Evolutionary conservation across 108 stramenopile species (phyloP).

Genomic region (Craspedostauros australis): DNA sequence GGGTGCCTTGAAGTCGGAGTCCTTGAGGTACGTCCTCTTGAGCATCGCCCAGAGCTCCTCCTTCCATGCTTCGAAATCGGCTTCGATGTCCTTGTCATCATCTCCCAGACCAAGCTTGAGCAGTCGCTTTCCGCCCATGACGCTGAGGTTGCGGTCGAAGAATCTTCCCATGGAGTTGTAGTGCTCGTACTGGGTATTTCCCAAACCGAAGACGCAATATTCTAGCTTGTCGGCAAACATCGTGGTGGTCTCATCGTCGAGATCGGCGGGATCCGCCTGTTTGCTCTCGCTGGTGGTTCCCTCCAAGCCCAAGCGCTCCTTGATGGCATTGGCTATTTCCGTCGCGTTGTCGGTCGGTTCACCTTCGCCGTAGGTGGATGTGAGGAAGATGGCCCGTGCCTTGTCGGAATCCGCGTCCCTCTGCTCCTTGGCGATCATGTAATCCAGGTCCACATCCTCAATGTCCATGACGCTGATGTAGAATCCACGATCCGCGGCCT

Average conservation of each 20-base stretch:
- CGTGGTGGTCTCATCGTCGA: background rate
- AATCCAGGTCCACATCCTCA: conserved; percentile 77
- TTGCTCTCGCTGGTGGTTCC: conserved; percentile 22
- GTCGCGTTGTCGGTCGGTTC: conserved; percentile 97
- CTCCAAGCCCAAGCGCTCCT: conserved; percentile 12
- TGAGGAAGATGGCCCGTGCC: conserved; percentile 70
- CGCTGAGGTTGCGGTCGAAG: conserved; percentile 61
- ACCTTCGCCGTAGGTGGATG: conserved; percentile 98
- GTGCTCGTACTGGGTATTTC: conserved; percentile 96
- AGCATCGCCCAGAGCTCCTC: conserved; percentile 77
- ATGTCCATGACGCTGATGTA: conserved; percentile 73
- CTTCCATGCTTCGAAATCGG: conserved; percentile 96
- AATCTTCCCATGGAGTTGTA: conserved; percentile 95
- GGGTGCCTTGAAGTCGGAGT: conserved; percentile 6
- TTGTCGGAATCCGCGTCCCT: conserved; percentile 17
- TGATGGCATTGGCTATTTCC: conserved; percentile 67
- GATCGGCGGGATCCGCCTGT: conserved; percentile 4
- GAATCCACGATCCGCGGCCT: conserved; percentile 81
- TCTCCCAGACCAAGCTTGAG: conserved; percentile 84
- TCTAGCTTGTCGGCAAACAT: conserved; percentile 44
- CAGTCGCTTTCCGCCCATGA: conserved; percentile 69
- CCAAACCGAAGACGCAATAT: conserved; percentile 96
- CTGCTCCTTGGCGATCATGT: conserved; percentile 57
- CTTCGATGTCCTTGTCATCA: conserved; percentile 93
- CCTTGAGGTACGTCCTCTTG: conserved; percentile 34